Base-by-base conservation (phyloP, 129 eudicot species). In the Artemisia argyi region DNA sequence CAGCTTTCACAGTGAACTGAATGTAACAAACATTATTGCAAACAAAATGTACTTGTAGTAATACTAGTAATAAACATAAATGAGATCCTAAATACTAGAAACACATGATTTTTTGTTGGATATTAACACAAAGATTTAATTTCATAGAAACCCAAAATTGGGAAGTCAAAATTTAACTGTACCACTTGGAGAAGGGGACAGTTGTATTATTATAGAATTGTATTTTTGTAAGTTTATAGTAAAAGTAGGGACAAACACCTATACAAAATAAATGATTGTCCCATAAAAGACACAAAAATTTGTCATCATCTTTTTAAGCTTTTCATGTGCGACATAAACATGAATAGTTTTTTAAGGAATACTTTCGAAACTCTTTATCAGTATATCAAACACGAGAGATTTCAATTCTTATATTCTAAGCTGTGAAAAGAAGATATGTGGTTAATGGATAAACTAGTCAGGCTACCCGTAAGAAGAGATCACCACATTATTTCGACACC, bases 151-250 rank as follows among this genome's bases (percentile, higher is more conserved):
- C 0, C 22, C 22, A 20, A 1, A 20, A 20, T 20, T 20, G 59
- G 76, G 82, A 71, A 55, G 67, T 64, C 16, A 71, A 78, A 71
- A 63, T 56, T 63, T 66, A 78, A 78, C 73, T 44, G 72, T 60
- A 66, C 68, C 20, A 54, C 22, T 68, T 17, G 74, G 54, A 68
- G 74, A 78, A 63, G 82, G 82, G 77, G 68, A 78, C 82, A 78
- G 46, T 73, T 78, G 68, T 78, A 78, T 71, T 78, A 78, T 72
- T 71, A 78, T 78, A 78, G 77, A 78, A 78, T 78, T 78, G 68
- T 71, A 71, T 54, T 32, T 78, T 78, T 78, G 82, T 71, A 78
- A 78, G 54, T 46, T 71, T 78, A 65, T 55, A 63, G 73, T 63
- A 32, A 71, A 30, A 64, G 82, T 71, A 66, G 77, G 77, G 82